Conservation (phyloP, 192 early-diverging fungal species). For the Phycomyces blakesleeanus region DNA sequence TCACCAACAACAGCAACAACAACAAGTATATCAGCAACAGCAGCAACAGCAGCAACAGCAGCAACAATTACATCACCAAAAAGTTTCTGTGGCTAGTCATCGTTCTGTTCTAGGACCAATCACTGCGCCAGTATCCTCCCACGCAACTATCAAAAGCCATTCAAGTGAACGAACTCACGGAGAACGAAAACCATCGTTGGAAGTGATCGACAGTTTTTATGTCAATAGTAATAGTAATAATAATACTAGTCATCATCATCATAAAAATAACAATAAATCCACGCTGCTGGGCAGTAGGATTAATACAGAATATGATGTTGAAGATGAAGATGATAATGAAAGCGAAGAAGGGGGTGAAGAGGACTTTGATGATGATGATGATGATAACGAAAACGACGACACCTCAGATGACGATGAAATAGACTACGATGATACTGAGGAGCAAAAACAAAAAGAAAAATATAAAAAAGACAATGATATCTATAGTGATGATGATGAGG, state of each 20-base stretch:
- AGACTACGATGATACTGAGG: not conserved
- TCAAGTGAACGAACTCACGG: not conserved
- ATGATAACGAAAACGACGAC: no score
- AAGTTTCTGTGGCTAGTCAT: not conserved
- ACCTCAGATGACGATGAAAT: not conserved
- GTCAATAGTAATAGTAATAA: no score
- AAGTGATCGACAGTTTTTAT: no score
- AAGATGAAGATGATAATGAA: conserved; percentile 3
- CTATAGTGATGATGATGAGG: not conserved
- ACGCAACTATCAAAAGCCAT: not conserved
- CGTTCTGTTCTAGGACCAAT: conserved; percentile 9
- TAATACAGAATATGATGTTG: not conserved
- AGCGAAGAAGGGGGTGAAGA: not conserved
- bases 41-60: conserved; percentile 4
- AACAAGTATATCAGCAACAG: not conserved
- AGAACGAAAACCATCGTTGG: not conserved
- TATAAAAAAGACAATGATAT: not conserved
- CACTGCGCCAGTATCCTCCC: not conserved
- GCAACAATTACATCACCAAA: not conserved
- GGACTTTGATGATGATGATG: not conserved
- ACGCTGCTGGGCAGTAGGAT: not conserved
- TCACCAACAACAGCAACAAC: not conserved
- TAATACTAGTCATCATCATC: no score
- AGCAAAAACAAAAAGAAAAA: not conserved
- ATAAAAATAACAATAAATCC: no score